Conservation (phyloP, 768 basidiomycete species). For the Russula brevipes region DNA sequence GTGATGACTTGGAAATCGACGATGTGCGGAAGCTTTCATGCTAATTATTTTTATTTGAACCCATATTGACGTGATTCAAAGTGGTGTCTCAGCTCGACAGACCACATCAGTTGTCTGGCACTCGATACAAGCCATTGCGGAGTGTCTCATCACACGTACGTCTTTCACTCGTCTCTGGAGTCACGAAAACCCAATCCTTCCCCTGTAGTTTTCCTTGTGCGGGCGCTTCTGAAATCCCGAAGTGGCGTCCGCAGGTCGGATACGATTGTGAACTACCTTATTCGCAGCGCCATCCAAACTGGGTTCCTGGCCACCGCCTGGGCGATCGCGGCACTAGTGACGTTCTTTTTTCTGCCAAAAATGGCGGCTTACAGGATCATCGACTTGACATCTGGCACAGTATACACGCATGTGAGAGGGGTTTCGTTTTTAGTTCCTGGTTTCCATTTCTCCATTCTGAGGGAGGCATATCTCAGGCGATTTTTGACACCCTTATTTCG, state of each 20-base stretch:
- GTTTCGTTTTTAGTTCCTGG: background rate
- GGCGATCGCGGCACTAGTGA: background rate
- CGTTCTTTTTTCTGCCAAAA: background rate
- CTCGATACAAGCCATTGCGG: background rate
- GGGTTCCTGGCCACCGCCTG: conserved; percentile 3
- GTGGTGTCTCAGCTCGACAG: background rate
- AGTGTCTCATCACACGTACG: conserved; percentile 4
- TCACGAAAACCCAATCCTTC: background rate
- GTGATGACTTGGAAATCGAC: background rate
- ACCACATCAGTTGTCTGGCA: background rate
- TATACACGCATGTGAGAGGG: conserved; percentile 5
- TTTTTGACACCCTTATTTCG: conserved; percentile 6
- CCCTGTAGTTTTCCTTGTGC: background rate
- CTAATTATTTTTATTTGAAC: too few species aligned
- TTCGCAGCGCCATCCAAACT: conserved; percentile 3
- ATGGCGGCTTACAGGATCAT: background rate
- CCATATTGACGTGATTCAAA: background rate
- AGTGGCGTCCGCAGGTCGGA: background rate
- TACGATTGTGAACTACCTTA: background rate
- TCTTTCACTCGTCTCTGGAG: background rate
- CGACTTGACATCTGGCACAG: background rate
- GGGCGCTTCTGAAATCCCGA: conserved; percentile 2
- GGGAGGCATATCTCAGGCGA: background rate
- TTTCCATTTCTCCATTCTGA: background rate
- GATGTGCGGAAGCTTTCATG: background rate